Conservation (phyloP, 495 filamentous ascomycete species). For the Xylaria flabelliformis region DNA sequence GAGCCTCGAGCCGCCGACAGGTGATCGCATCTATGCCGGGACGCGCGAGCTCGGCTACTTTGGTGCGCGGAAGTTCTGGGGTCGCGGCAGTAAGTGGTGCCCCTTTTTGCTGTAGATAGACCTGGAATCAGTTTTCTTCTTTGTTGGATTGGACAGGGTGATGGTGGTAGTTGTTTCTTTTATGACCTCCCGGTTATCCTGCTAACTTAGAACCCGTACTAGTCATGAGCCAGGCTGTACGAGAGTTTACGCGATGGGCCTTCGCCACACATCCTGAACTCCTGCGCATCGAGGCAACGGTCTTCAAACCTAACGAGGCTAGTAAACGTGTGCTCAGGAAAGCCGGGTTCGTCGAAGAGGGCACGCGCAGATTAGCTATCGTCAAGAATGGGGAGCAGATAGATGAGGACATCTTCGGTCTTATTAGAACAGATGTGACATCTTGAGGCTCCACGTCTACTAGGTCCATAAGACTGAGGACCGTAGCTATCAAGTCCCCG, state of each 20-base stretch:
- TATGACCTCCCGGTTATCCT: background rate
- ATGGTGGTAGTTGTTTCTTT: background rate
- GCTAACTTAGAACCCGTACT: background rate
- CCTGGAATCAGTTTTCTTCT: too few species aligned
- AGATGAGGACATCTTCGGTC: constrained; percentile 39
- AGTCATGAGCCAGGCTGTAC: constrained; percentile 31
- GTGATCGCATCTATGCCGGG: constrained; percentile 41
- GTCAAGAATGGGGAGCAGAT: constrained; percentile 43
- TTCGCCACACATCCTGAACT: constrained; percentile 42
- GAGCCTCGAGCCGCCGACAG: constrained; percentile 33
- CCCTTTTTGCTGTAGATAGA: too few species aligned
- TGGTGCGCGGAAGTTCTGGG: constrained; percentile 45
- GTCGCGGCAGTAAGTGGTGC: constrained; percentile 36
- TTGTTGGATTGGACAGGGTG: too few species aligned
- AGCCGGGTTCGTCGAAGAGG: constrained; percentile 48
- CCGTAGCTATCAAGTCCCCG: background rate
- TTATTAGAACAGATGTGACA: constrained; percentile 45
- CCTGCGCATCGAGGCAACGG: constrained; percentile 42
- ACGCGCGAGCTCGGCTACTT: constrained; percentile 51
- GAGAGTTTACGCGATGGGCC: constrained; percentile 41
- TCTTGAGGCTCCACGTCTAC: constrained; percentile 7
- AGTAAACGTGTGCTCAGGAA: constrained; percentile 45
- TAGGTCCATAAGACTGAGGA: background rate
- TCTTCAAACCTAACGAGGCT: constrained; percentile 41
- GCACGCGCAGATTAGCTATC: constrained; percentile 42